Evolutionary conservation across 2,329 filamentous ascomycete genomes (phyloP), one percentile per base, ranked within the genome.

Genomic region (Aureobasidium sp.): DNA sequence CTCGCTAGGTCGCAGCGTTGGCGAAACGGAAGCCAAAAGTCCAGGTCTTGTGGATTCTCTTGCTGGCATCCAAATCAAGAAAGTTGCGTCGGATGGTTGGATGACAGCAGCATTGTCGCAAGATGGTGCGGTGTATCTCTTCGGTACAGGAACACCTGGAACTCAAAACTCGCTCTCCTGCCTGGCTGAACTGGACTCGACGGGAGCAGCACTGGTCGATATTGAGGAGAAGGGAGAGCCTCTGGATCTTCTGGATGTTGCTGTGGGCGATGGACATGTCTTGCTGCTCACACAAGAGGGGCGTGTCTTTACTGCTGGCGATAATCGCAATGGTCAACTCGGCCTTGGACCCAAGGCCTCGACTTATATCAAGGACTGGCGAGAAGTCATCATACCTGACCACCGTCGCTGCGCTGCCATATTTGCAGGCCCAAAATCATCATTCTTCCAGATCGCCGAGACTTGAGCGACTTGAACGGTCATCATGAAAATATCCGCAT

Each of bases 321-420:
- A 77, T 39, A 86, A 87, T 63, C 66, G 66, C 1, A 83, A 83
- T 67, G 84, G 85, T 0, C 86, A 88, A 69, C 76, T 87, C 15
- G 86, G 85, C 2, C 34, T 72, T 25, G 65, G 61, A 11, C 53
- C 42, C 25, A 61, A 64, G 5, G 29, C 63, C 8, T 55, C 52
- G 1, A 34, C 11, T 12, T 71, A 69, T 63, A 11, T 64, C 5
- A 62, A 66, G 15, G 66, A 70, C 20, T 74, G 70, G 70, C 63
- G 62, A 2, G 53, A 66, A 36, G 67, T 71, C 45, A 48, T 25
- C 34, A 39, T 63, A 1, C 41, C 52, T 17, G 56, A 47, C 22
- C 22, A 17, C 6, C 17, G n/a, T 29, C 31, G 22, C 15, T 52
- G 45, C 22, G 15, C 22, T 15, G 45, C 45, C 3, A 41, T 63